Conservation (phyloP, 306 rosid genomes). For the Prunus dulcis region DNA sequence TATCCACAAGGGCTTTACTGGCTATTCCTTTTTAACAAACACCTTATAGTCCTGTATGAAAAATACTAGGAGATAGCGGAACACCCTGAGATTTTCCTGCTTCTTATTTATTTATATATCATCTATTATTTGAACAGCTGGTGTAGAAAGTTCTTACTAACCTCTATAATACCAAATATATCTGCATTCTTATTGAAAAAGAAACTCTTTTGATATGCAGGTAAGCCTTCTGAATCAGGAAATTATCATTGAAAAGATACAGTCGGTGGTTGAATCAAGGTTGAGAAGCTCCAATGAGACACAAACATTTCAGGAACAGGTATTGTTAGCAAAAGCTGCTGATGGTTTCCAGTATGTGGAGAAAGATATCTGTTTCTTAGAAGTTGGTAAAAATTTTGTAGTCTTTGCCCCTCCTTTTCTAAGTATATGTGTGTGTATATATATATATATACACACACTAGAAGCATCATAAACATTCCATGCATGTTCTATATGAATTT, state of each 20-base stretch:
- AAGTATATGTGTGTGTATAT: background rate
- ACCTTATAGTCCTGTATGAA: background rate
- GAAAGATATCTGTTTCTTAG: conserved; percentile 10
- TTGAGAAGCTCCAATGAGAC: conserved; percentile 76
- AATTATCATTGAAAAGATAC: conserved; percentile 83
- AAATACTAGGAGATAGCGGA: background rate
- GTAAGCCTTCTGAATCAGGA: conserved; percentile 92
- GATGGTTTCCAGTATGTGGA: conserved; percentile 9
- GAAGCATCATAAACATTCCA: no score
- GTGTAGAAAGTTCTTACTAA: background rate
- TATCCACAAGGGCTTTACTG: background rate
- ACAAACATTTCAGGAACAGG: conserved; percentile 80
- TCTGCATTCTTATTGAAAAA: conserved; percentile 5
- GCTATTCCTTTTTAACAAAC: background rate
- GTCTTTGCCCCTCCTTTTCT: background rate
- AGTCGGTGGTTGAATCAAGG: conserved; percentile 72
- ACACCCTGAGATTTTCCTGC: background rate
- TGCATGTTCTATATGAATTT: background rate
- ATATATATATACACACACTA: no score
- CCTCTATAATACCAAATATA: background rate
- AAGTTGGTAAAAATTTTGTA: background rate
- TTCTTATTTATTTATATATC: background rate
- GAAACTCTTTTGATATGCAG: conserved; percentile 30
- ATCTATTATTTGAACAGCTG: background rate
- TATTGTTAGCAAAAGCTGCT: conserved; percentile 17